Conservation (phyloP, 345 rosid species). For the Physaria fendleri region DNA sequence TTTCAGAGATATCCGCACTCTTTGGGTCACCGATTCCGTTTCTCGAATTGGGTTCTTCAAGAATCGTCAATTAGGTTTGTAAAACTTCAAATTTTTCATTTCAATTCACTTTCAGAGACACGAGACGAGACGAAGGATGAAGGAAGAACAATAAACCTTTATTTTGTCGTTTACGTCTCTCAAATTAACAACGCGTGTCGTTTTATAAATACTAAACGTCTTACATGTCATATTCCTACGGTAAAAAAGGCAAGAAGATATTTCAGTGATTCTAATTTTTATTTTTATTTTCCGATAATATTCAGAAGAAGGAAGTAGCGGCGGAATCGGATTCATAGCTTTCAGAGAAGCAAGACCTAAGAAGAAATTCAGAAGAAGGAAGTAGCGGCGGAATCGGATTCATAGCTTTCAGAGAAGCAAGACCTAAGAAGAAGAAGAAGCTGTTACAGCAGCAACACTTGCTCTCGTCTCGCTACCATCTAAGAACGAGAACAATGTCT, state of each 20-base stretch:
- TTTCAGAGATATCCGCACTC: neutral
- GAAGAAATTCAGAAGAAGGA: constrained; percentile 11
- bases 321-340: constrained; percentile 27
- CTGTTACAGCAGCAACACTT: constrained; percentile 4
- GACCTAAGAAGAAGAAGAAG: constrained; percentile 25
- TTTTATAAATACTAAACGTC: neutral
- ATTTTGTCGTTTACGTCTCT: neutral
- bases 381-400: constrained; percentile 28
- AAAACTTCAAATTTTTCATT: neutral
- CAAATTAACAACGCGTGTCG: neutral
- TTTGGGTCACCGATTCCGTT: constrained; percentile 7
- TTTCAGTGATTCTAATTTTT: neutral
- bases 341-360: constrained; percentile 19
- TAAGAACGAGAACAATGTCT: constrained; percentile 32
- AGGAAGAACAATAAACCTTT: neutral
- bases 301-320: constrained; percentile 13
- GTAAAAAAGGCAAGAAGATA: constrained; percentile 12
- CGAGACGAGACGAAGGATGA: neutral
- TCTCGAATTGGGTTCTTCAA: constrained; percentile 1
- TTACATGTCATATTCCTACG: neutral
- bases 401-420: constrained; percentile 4
- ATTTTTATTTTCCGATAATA: neutral
- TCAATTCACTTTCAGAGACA: neutral
- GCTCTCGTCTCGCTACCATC: constrained; percentile 1
- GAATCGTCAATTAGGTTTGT: constrained; percentile 14